phyloP scores from a whole-genome alignment of 2,329 filamentous ascomycete genomes.

The Chaetomium sp. region DNA sequence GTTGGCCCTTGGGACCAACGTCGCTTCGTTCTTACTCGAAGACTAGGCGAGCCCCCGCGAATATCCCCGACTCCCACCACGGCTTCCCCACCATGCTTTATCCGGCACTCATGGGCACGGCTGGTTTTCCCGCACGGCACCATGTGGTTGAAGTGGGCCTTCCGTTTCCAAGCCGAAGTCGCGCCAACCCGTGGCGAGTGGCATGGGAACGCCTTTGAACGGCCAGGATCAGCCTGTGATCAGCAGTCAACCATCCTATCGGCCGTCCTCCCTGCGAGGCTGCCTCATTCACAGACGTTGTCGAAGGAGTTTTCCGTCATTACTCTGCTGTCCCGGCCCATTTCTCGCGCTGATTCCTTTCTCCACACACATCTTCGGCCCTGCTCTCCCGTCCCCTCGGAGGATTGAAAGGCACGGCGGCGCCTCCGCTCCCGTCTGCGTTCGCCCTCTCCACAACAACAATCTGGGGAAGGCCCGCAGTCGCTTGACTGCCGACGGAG shows the following conservation, averaged over 20 bases:
- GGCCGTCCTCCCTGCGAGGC: background rate
- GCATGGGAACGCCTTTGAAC: conserved; percentile 16
- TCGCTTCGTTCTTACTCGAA: too few relatives aligned
- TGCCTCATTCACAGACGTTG: too few relatives aligned
- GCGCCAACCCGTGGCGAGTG: conserved; percentile 3
- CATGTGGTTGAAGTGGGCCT: conserved; percentile 14
- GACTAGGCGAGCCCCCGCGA: too few relatives aligned
- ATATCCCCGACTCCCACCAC: too few relatives aligned
- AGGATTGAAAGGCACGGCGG: background rate
- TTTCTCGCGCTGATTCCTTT: background rate
- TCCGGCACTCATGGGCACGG: conserved; percentile 13
- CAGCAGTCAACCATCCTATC: conserved; percentile 1
- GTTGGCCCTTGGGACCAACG: too few relatives aligned
- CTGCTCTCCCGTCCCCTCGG: conserved; percentile 1
- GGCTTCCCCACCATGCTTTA: conserved; percentile 11
- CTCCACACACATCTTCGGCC: conserved; percentile 6
- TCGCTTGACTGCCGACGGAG: background rate
- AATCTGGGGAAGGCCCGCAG: background rate
- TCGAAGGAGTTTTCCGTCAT: background rate
- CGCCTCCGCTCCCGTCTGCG: background rate
- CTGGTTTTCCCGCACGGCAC: conserved; percentile 14
- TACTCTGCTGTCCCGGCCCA: conserved; percentile 14
- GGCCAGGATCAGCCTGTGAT: conserved; percentile 16
- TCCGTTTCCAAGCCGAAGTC: background rate
- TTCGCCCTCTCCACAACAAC: too few relatives aligned